Evolutionary conservation across 2,329 filamentous ascomycete genomes (phyloP), one percentile per base, ranked within the genome.

Genomic region (Monosporascus sp.): DNA sequence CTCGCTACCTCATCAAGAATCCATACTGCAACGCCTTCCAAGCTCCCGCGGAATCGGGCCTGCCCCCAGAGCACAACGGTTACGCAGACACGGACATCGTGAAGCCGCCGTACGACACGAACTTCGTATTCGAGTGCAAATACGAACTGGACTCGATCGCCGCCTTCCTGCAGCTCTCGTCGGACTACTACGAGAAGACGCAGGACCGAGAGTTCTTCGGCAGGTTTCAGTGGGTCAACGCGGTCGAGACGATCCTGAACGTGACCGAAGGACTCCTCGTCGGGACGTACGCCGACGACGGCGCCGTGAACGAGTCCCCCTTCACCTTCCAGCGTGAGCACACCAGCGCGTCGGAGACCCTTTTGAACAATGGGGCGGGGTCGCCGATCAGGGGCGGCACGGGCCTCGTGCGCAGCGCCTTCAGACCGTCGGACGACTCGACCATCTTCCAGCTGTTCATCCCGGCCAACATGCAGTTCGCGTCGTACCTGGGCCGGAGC

Each of bases 21-120:
- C 92, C 93, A 1, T 93, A 92, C 73, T 97, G 93, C 78, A 96
- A 97, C 70, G 89, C 92, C 38, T 97, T 97, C 72, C 92, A 96
- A 67, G 89, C 93, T 0, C 93, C 93, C 0, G 76, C 82, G 2
- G 89, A 91, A 50, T 89, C 89, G 52, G 80, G 82, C 20, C 75
- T 93, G 14, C 65, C 71, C 2, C 81, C 87, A 1, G 71, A 78
- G 1, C 63, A 71, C 8, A 87, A 87, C 63, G 70, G 76, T 3
- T 81, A 79, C 14, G 79, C 78, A 49, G 81, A 80, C 50, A 78
- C 79, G n/a, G 87, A 89, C 68, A 62, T 71, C 63, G 72, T 76
- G 71, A 82, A 57, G 75, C 89, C 91, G 0, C 72, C 78, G 28
- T 86, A 89, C 59, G 85, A 87, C 59, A 76, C 76, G 3, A 79